Percentiles rank a stretch among this genome's conserved stretches.
Evolutionary conservation across 345 rosid genomes (phyloP).

Genomic region (Rubroshorea leprosula): DNA sequence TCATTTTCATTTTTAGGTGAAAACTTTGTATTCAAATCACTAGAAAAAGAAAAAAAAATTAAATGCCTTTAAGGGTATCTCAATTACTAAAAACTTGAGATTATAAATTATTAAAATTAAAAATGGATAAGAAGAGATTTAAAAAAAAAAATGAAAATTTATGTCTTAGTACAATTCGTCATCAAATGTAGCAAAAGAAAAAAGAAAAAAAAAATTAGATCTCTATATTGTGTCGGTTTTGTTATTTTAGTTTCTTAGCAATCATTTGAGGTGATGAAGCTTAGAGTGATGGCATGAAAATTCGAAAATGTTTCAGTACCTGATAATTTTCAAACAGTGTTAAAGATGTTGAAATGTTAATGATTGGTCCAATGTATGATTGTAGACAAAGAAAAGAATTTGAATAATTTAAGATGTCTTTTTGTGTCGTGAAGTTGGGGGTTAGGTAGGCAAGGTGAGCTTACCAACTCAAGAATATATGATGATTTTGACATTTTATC

Average conservation of each 20-base stretch:
- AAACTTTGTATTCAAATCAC: not conserved
- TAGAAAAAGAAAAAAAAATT: not conserved
- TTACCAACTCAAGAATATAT: conserved; percentile 24
- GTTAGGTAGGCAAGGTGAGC: conserved; percentile 15
- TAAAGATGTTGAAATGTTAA: not conserved
- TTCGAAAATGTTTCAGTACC: no score
- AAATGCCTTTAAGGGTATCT: no score
- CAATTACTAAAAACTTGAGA: no score
- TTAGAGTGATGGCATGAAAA: conserved; percentile 14
- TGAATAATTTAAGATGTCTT: not conserved
- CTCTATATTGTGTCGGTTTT: conserved; percentile 2
- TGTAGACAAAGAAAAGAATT: conserved; percentile 18
- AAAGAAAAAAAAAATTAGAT: no score
- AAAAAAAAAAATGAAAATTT: no score
- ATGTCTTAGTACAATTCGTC: no score
- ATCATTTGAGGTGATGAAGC: conserved; percentile 15
- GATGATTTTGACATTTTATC: conserved; percentile 22
- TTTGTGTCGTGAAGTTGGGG: conserved; percentile 10
- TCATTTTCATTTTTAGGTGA: not conserved
- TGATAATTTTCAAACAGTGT: no score
- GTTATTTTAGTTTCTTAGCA: not conserved
- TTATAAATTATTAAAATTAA: no score
- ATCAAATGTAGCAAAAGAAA: no score
- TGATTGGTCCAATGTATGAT: not conserved
- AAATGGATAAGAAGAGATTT: no score